phyloP scores from a whole-genome alignment of 140 eudicot genomes.

The Stevia rebaudiana region DNA sequence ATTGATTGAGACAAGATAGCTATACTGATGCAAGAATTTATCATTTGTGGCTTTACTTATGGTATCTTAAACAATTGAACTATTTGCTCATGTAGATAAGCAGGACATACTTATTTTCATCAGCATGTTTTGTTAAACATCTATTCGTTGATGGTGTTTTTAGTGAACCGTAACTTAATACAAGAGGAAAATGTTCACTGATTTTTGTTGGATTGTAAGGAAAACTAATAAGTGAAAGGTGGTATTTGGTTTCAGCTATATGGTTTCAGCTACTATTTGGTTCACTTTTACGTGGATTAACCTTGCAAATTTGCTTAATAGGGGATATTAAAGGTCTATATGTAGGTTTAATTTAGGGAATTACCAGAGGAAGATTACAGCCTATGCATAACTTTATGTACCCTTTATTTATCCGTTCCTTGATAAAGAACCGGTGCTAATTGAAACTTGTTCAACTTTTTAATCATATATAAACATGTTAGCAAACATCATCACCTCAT shows the following conservation, averaged over 20 bases:
- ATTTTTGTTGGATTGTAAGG: neutral
- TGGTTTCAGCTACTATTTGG: conserved; percentile 1
- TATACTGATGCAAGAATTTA: neutral
- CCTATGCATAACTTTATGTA: neutral
- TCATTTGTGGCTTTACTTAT: conserved; percentile 8
- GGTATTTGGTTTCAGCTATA: neutral
- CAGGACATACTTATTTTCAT: conserved; percentile 15
- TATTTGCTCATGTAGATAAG: conserved; percentile 10
- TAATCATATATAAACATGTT: neutral
- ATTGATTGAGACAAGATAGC: neutral
- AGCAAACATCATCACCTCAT: neutral
- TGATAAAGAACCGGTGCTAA: neutral
- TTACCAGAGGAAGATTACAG: neutral
- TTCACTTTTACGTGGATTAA: neutral
- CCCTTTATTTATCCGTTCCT: conserved; percentile 2
- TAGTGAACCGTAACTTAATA: neutral
- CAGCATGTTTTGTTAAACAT: neutral
- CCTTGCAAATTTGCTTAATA: neutral
- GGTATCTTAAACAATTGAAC: neutral
- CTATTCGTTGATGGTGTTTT: neutral
- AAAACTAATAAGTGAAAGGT: neutral
- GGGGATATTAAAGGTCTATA: neutral
- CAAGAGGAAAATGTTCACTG: too few relatives aligned
- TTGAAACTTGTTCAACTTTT: conserved; percentile 7
- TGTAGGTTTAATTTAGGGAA: neutral